Percentiles rank a stretch among this genome's conserved stretches.
phyloP scores from a whole-genome alignment of 1,139 yeast genomes.

The Nadsonia starkeyi-henricii region DNA sequence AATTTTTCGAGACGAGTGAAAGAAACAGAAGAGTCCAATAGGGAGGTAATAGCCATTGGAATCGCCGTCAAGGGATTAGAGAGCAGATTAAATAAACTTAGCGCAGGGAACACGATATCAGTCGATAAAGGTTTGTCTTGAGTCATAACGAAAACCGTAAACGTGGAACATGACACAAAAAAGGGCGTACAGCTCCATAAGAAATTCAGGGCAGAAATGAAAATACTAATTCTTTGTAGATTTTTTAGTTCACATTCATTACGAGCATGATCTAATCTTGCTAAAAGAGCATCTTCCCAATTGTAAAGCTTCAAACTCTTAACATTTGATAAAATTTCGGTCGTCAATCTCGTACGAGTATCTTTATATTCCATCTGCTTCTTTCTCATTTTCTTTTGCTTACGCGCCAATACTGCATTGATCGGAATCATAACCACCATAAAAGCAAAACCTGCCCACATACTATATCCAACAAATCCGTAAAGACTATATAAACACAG shows the following conservation, averaged over 20 bases:
- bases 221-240: slow-evolving; percentile 34
- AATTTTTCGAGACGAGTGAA: neutral
- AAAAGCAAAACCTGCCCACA: slow-evolving; percentile 41
- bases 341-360: slow-evolving; percentile 26
- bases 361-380: slow-evolving; percentile 59
- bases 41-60: neutral
- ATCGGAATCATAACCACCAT: slow-evolving; percentile 46
- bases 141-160: slow-evolving; percentile 37
- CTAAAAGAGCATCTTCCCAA: slow-evolving; percentile 57
- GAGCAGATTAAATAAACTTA: slow-evolving; percentile 44
- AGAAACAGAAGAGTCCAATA: neutral
- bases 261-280: slow-evolving; percentile 44
- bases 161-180: slow-evolving; percentile 45
- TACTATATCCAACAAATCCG: slow-evolving; percentile 44
- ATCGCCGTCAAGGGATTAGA: slow-evolving; percentile 42
- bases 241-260: slow-evolving; percentile 72
- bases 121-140: slow-evolving; percentile 31
- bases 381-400: slow-evolving; percentile 35
- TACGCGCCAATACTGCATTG: slow-evolving; percentile 36
- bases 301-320: slow-evolving; percentile 60
- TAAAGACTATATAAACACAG: slow-evolving; percentile 43
- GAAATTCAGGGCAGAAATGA: slow-evolving; percentile 34
- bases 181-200: slow-evolving; percentile 30
- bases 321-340: slow-evolving; percentile 48
- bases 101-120: slow-evolving; percentile 59